Base-by-base conservation (phyloP, 2,329 filamentous ascomycete genomes). In the Hypoxylon sp. region DNA sequence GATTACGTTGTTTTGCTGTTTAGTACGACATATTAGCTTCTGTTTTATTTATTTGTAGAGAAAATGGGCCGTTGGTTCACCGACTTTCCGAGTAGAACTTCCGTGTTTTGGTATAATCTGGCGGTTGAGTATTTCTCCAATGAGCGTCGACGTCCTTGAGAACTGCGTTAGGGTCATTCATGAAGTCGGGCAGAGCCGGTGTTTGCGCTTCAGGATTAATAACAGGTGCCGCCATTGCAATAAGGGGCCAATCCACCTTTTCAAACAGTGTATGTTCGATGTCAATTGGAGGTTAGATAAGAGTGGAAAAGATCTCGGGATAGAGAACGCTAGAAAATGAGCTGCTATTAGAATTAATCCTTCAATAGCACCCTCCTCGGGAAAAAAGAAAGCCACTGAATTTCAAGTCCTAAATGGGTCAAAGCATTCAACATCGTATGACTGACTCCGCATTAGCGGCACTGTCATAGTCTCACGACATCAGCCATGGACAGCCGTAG, bases 41-140 rank as follows among this genome's bases (percentile, higher is more conserved):
- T 21, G 17, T 19, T 43, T 25, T 14, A 1, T 41, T 28, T 5
- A 23, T 1, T 7, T 23, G 14, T 13, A 9, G 2, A 13, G 30
- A 10, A n/a, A 3, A 10, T 13, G 2, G 3, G 9, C 11, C 14
- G n/a, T 3, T 10, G 6, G 21, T 4, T 14, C 9, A 58, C 55
- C 14, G 21, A 58, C 55, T 58, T 49, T 49, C 55, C 2, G 43
- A 49, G 34, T 36, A 58, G 45, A 58, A 58, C 30, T 19, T 41
- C 7, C 55, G 55, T 13, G 55, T 58, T 14, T 41, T 58, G 1
- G 43, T 28, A 38, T 58, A 58, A 17, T 58, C 55, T 19, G 55
- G 55, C 2, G 55, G 55, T 4, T 25, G 30, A 36, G 45, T 28
- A 38, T 58, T 58, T n/a, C 55, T 58, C 55, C 55, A 58, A 19